Evolutionary conservation across 2,329 filamentous ascomycete genomes (phyloP).

Genomic region (Remersonia thermophila): DNA sequence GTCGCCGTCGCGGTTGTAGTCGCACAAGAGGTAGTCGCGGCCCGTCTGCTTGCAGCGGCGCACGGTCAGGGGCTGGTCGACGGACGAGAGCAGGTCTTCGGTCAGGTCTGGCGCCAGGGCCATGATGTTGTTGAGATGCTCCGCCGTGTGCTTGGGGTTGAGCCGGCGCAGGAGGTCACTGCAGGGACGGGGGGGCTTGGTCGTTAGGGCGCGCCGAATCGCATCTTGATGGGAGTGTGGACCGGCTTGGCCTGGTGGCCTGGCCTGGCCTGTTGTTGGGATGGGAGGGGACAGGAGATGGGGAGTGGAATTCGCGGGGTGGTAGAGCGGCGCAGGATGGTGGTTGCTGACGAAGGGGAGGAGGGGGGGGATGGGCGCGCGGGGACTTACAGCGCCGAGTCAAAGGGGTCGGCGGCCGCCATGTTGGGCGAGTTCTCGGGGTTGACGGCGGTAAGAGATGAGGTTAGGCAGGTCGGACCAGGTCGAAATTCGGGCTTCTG

Average conservation of each 20-base stretch:
- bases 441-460: not conserved
- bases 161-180: slow-evolving; percentile 97
- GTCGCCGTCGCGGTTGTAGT: slow-evolving; percentile 98
- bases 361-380: too few relatives aligned
- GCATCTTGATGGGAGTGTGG: too few relatives aligned
- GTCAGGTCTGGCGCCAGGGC: slow-evolving; percentile 79
- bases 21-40: slow-evolving; percentile 93
- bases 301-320: not conserved
- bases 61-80: slow-evolving; percentile 86
- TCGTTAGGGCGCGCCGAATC: not conserved
- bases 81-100: slow-evolving; percentile 93
- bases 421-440: slow-evolving; percentile 9
- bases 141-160: slow-evolving; percentile 81
- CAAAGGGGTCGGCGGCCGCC: slow-evolving; percentile 51
- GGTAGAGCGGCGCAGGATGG: slow-evolving; percentile 1
- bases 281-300: too few relatives aligned
- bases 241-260: not conserved
- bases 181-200: slow-evolving; percentile 9
- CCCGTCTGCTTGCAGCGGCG: slow-evolving; percentile 78
- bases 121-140: slow-evolving; percentile 83
- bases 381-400: slow-evolving; percentile 59
- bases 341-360: not conserved
- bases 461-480: not conserved
- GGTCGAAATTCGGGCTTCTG: too few relatives aligned
- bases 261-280: too few relatives aligned